These are phyloP conservation scores for Orbilia blumenaviensis DNA, from an alignment of 2,329 filamentous ascomycete species.

Conservation along the genomic window DNA sequence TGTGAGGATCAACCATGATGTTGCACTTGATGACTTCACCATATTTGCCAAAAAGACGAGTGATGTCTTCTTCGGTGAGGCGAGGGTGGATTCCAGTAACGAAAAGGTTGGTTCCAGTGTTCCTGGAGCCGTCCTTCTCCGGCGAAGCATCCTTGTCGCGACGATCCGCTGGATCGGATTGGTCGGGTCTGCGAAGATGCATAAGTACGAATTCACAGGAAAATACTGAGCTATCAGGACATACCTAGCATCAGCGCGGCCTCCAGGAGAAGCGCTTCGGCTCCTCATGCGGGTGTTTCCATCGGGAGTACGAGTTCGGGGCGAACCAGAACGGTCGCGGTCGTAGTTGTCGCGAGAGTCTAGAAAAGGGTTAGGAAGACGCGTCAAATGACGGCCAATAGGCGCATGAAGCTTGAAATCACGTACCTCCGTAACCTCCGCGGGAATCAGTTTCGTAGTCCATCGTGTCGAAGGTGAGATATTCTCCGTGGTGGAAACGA, in stretches of 20 bases:
- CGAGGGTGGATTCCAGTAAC: slow-evolving; percentile 97
- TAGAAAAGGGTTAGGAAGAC: slow-evolving; percentile 49
- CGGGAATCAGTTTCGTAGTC: slow-evolving; percentile 74
- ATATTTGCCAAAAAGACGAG: slow-evolving; percentile 97
- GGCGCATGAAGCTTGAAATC: slow-evolving; percentile 35
- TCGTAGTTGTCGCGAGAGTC: slow-evolving; percentile 65
- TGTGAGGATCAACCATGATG: slow-evolving; percentile 99
- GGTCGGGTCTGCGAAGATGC: slow-evolving; percentile 51
- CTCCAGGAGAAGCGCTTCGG: slow-evolving; percentile 73
- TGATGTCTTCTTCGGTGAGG: slow-evolving; percentile 87
- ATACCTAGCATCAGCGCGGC: slow-evolving; percentile 65
- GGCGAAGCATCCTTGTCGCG: slow-evolving; percentile 56
- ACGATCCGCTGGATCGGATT: slow-evolving; percentile 59
- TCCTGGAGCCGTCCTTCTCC: slow-evolving; percentile 80
- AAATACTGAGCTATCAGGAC: background rate
- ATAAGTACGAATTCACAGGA: background rate
- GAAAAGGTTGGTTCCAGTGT: slow-evolving; percentile 97
- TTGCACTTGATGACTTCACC: slow-evolving; percentile 99
- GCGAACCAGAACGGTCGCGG: slow-evolving; percentile 74
- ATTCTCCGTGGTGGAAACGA: slow-evolving; percentile 5
- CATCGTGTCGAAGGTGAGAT: slow-evolving; percentile 60
- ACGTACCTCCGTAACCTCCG: slow-evolving; percentile 71
- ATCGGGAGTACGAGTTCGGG: slow-evolving; percentile 63
- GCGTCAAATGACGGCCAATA: slow-evolving; percentile 25
- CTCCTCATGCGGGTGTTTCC: slow-evolving; percentile 62